Percentiles rank a stretch among this genome's conserved stretches.
Evolutionary conservation across 805 yeast species (phyloP).

Genomic region (Candida awuae): DNA sequence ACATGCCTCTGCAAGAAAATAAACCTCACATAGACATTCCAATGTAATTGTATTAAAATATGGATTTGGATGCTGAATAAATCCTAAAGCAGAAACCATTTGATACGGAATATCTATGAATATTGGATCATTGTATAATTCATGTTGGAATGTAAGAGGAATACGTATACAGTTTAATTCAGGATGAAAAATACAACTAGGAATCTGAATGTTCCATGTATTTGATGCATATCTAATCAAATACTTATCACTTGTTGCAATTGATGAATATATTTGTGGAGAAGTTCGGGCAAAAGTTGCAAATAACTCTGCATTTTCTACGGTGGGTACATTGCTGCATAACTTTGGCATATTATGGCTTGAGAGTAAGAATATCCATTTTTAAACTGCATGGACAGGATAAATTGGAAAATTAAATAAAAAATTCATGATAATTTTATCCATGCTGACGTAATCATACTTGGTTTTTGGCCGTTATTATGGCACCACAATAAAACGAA

Average conservation of each 20-base stretch:
- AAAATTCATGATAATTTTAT: too few species aligned
- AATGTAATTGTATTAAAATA: constrained; percentile 7
- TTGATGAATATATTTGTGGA: constrained; percentile 18
- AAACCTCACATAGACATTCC: constrained; percentile 18
- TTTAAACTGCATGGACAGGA: too few species aligned
- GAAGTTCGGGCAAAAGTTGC: constrained; percentile 18
- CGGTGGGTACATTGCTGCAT: constrained; percentile 20
- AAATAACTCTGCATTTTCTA: constrained; percentile 25
- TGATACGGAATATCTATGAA: constrained; percentile 7
- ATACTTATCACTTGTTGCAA: constrained; percentile 11
- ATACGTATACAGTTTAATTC: constrained; percentile 3
- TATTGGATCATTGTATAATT: neutral
- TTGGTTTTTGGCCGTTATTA: too few species aligned
- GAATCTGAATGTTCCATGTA: constrained; percentile 14
- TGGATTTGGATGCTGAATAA: constrained; percentile 1
- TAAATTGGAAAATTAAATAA: too few species aligned
- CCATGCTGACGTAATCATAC: too few species aligned
- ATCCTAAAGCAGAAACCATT: neutral
- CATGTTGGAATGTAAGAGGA: constrained; percentile 3
- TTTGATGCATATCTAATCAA: constrained; percentile 19
- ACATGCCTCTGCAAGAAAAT: constrained; percentile 19
- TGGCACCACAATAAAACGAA: too few species aligned
- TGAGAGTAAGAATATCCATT: neutral
- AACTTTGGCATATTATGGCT: neutral
- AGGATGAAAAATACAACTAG: constrained; percentile 9